Percentiles rank a stretch among this genome's conserved stretches.
Evolutionary conservation across 768 basidiomycete genomes (phyloP).

Genomic region (Leccinum subtestaceum): DNA sequence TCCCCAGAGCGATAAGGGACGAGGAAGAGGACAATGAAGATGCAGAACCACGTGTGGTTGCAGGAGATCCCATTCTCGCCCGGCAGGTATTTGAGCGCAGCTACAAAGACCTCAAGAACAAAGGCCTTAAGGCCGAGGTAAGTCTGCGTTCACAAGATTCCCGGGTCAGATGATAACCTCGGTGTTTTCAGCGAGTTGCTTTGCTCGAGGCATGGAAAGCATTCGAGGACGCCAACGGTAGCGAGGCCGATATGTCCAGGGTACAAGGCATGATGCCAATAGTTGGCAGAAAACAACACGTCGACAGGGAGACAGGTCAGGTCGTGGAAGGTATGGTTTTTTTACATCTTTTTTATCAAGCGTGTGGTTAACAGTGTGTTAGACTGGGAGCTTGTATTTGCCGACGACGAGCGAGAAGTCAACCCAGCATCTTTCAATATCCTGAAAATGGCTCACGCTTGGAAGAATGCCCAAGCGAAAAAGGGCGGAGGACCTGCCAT

Average conservation of each 20-base stretch:
- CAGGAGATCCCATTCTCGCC: constrained; percentile 69
- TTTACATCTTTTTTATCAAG: not conserved
- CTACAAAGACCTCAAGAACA: constrained; percentile 82
- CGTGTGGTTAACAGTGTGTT: constrained; percentile 3
- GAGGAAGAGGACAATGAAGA: constrained; percentile 66
- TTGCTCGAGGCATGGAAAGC: constrained; percentile 94
- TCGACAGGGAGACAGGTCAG: constrained; percentile 81
- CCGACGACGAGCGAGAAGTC: constrained; percentile 92
- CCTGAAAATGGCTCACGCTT: constrained; percentile 91
- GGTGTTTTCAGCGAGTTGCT: constrained; percentile 68
- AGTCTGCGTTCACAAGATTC: constrained; percentile 17
- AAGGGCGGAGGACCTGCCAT: constrained; percentile 34
- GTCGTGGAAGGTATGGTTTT: constrained; percentile 72
- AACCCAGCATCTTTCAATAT: constrained; percentile 96
- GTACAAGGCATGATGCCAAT: constrained; percentile 94
- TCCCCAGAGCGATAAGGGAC: constrained; percentile 61
- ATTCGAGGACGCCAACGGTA: constrained; percentile 83
- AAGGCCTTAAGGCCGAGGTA: constrained; percentile 87
- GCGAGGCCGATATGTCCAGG: constrained; percentile 67
- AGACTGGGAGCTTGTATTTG: constrained; percentile 96
- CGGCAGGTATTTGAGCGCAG: constrained; percentile 81
- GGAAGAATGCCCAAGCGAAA: constrained; percentile 61
- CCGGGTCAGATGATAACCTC: not conserved
- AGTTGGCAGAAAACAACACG: constrained; percentile 78
- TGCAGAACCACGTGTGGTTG: constrained; percentile 51